Percentiles rank a stretch among this genome's conserved stretches.
Evolutionary conservation across 192 early-diverging fungal genomes (phyloP).

Genomic region (Bifiguratus adelaidae): DNA sequence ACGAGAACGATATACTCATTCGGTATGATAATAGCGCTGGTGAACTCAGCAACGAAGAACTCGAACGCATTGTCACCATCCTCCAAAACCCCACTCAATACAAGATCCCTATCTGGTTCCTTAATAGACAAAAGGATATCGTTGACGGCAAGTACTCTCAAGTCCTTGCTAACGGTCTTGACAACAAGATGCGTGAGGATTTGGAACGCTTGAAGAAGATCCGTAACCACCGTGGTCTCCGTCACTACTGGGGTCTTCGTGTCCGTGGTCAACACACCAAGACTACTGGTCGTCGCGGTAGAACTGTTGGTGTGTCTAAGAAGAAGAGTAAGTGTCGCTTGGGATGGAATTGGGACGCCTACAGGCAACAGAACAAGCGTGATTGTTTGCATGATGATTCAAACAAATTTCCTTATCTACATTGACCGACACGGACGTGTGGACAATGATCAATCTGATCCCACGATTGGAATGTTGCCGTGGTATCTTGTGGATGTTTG

Average conservation of each 20-base stretch:
- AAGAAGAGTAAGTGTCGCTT: slow-evolving; percentile 70
- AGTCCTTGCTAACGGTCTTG: slow-evolving; percentile 86
- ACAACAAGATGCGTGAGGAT: slow-evolving; percentile 97
- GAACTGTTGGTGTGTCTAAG: slow-evolving; percentile 97
- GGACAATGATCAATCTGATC: slow-evolving; percentile 16
- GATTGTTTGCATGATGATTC: slow-evolving; percentile 14
- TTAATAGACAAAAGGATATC: slow-evolving; percentile 99
- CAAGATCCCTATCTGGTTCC: slow-evolving; percentile 99
- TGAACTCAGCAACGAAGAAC: slow-evolving; percentile 95
- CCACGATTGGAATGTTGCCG: not conserved
- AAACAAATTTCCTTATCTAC: slow-evolving; percentile 47
- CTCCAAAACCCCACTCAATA: slow-evolving; percentile 99
- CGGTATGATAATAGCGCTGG: slow-evolving; percentile 66
- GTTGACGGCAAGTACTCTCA: slow-evolving; percentile 92
- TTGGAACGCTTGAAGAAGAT: slow-evolving; percentile 99
- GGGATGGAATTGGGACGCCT: no score
- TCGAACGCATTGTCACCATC: slow-evolving; percentile 96
- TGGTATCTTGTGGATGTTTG: not conserved
- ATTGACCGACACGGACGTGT: slow-evolving; percentile 38
- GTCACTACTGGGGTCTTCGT: slow-evolving; percentile 97
- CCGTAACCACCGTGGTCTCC: slow-evolving; percentile 97
- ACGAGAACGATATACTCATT: not conserved
- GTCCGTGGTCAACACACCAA: slow-evolving; percentile 99
- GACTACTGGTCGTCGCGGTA: slow-evolving; percentile 95
- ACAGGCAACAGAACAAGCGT: slow-evolving; percentile 4